Base-by-base conservation (phyloP, 139 green algal species). In the Astrephomene gubernaculifera region DNA sequence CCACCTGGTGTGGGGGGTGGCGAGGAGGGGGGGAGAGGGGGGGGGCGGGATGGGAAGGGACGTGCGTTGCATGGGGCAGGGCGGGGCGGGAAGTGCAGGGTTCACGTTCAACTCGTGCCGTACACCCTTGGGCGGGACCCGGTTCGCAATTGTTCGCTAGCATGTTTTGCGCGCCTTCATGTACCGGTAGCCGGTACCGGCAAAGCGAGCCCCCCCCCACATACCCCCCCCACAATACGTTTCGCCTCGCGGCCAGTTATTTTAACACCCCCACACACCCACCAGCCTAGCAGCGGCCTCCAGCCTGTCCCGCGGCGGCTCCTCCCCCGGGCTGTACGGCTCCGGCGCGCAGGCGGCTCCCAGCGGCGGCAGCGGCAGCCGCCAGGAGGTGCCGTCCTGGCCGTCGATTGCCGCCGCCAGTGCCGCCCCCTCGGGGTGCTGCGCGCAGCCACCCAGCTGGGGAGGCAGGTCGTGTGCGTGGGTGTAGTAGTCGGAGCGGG, bases 391-490 rank as follows among this genome's bases (percentile, higher is more conserved):
- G 39, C 93, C 93, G 75, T 96, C 94, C 3, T 31, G 87, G 36
- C 95, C 95, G 75, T 98, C 96, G 10, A 98, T 93, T n/a, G 90
- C 90, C 1, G 84, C 90, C 4, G 91, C 86, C 44, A 94, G 85
- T 0, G 88, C 61, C 57, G 71, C 83, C 2, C 92, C 93, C 39
- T 94, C 92, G 0, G 88, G 60, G 3, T 86, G 82, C 76, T 92
- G 93, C 31, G 81, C 79, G 73, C 94, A 97, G 41, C 94, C 76
- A 33, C 76, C 76, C 60, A 83, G 76, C 61, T 83, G 97, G 12
- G 97, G 97, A 41, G 97, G 97, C 78, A 99, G 93, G 87, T 98
- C 96, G 81, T 99, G 95, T 8, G 83, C 85, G 88, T 98, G 95
- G 0, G 95, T 98, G 93, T 96, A 99, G 90, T 96, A 96, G 93